phyloP scores from a whole-genome alignment of 1,139 yeast species.

The Yamadazyma spencermartinsiae region DNA sequence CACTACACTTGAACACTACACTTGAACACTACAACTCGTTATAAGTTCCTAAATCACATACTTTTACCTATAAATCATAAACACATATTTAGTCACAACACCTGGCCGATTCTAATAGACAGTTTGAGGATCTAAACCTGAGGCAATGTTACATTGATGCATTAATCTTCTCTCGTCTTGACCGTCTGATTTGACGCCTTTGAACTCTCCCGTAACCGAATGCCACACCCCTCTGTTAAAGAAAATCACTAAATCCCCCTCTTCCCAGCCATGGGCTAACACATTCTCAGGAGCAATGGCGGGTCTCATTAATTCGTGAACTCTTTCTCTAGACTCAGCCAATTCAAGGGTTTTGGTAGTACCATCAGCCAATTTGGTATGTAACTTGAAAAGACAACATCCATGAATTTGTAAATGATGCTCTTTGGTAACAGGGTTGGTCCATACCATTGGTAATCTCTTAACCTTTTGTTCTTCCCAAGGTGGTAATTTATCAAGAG shows the following conservation, averaged over 20 bases:
- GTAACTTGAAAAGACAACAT: constrained; percentile 72
- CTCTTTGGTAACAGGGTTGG: constrained; percentile 82
- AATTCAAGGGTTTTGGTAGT: constrained; percentile 50
- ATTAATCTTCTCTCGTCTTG: constrained; percentile 75
- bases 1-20: no score
- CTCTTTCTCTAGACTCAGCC: constrained; percentile 69
- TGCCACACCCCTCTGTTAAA: constrained; percentile 89
- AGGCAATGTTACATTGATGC: constrained; percentile 93
- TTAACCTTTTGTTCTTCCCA: constrained; percentile 81
- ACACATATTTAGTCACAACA: background rate
- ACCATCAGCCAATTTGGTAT: constrained; percentile 58
- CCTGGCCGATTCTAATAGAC: constrained; percentile 7
- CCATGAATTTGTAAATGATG: constrained; percentile 87
- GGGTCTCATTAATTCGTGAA: constrained; percentile 76
- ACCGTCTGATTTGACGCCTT: constrained; percentile 43
- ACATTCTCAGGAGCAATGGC: constrained; percentile 74
- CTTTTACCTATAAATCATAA: no score
- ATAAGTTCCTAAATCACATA: no score
- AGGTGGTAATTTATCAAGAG: constrained; percentile 66
- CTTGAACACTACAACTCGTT: no score
- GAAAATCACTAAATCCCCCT: constrained; percentile 83
- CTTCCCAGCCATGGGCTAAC: constrained; percentile 78
- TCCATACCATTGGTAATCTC: constrained; percentile 84
- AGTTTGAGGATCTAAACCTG: constrained; percentile 63
- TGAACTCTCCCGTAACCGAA: constrained; percentile 84